A percentile compares a stretch with the other conserved stretches of the same genome.
phyloP scores from a whole-genome alignment of 73 alveolate species.

The Tetrahymena borealis region DNA sequence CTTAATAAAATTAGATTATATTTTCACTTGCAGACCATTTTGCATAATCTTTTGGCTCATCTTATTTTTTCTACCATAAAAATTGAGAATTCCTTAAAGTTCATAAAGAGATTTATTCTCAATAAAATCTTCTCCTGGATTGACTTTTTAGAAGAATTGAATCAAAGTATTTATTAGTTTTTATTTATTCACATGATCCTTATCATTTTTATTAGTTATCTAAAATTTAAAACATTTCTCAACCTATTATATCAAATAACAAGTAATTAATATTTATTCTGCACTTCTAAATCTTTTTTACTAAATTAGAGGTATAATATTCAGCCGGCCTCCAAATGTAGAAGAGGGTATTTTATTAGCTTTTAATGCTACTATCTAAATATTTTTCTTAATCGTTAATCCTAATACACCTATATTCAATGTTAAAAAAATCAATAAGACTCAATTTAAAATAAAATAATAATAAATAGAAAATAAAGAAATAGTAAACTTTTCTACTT shows the following conservation, averaged over 20 bases:
- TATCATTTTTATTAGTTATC: not conserved
- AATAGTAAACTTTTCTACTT: not conserved
- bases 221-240: not conserved
- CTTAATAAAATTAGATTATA: not conserved
- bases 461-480: not conserved
- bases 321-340: conserved; percentile 2
- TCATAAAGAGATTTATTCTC: not conserved
- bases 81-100: not conserved
- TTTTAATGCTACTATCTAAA: not conserved
- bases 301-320: not conserved
- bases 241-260: not conserved
- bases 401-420: not conserved
- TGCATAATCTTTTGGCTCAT: not conserved
- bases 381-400: not conserved
- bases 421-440: not conserved
- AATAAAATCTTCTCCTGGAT: not conserved
- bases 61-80: not conserved
- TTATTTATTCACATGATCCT: not conserved
- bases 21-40: not conserved
- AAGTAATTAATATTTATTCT: not conserved
- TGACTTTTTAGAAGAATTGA: not conserved
- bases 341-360: not conserved
- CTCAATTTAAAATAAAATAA: not conserved
- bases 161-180: not conserved
- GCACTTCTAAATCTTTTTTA: no score